Conservation (phyloP, 2,329 filamentous ascomycete genomes). For the Aspergillus uvarum region DNA sequence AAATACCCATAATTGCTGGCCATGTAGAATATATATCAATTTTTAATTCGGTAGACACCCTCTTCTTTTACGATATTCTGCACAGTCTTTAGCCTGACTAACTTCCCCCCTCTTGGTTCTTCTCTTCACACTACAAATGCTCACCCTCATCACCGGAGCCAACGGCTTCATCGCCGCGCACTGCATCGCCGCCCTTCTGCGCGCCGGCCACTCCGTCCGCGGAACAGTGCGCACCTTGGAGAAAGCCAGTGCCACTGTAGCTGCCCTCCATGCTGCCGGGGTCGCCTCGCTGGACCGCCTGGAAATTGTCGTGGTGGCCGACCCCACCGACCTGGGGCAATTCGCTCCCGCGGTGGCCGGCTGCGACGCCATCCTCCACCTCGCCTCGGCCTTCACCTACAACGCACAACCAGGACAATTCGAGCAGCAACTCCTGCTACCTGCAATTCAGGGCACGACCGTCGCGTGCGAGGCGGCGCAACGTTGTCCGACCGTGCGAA, state of each 20-base stretch:
- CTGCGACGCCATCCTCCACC: slow-evolving; percentile 25
- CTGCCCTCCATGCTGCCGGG: too few relatives aligned
- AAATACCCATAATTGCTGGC: too few relatives aligned
- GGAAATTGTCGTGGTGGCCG: too few relatives aligned
- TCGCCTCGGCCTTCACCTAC: slow-evolving; percentile 33
- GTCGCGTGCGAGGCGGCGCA: too few relatives aligned
- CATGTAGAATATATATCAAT: too few relatives aligned
- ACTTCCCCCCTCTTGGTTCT: too few relatives aligned
- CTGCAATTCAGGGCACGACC: too few relatives aligned
- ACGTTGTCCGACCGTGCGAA: too few relatives aligned
- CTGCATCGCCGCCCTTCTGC: slow-evolving; percentile 21
- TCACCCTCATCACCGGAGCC: slow-evolving; percentile 23
- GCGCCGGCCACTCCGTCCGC: slow-evolving; percentile 17
- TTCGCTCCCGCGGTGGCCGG: slow-evolving; percentile 10
- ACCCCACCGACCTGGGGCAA: not conserved
- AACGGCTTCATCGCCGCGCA: slow-evolving; percentile 29
- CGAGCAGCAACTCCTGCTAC: slow-evolving; percentile 24
- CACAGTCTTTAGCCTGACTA: too few relatives aligned
- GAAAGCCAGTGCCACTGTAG: slow-evolving; percentile 12
- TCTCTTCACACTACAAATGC: slow-evolving; percentile 3
- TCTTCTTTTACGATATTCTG: too few relatives aligned
- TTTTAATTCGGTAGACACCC: too few relatives aligned
- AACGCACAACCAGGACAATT: slow-evolving; percentile 25
- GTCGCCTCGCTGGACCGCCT: too few relatives aligned
- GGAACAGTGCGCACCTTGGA: slow-evolving; percentile 22